Evolutionary conservation across 2,329 filamentous ascomycete species (phyloP).

Genomic region (Sphaerulina vaccinii): DNA sequence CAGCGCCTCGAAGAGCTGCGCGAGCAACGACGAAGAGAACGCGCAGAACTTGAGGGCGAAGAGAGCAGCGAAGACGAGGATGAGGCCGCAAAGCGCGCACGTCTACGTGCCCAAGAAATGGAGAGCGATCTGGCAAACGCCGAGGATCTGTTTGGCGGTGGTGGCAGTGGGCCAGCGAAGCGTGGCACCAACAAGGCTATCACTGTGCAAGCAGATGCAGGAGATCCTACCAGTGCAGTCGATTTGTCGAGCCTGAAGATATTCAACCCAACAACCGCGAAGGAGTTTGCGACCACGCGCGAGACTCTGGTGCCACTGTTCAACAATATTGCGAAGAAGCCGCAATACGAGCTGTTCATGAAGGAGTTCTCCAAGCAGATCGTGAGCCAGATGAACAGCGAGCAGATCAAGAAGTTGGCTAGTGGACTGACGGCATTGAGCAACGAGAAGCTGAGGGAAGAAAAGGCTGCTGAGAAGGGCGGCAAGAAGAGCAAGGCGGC

Average conservation of each 20-base stretch:
- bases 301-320: constrained; percentile 78
- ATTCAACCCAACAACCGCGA: constrained; percentile 86
- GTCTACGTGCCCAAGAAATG: constrained; percentile 76
- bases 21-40: constrained; percentile 56
- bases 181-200: constrained; percentile 64
- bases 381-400: constrained; percentile 80
- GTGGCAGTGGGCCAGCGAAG: constrained; percentile 69
- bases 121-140: constrained; percentile 87
- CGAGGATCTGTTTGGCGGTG: constrained; percentile 81
- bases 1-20: constrained; percentile 81
- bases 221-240: constrained; percentile 73
- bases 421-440: constrained; percentile 82
- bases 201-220: constrained; percentile 63
- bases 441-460: constrained; percentile 98
- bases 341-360: constrained; percentile 85
- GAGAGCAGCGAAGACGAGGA: constrained; percentile 66
- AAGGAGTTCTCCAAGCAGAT: constrained; percentile 89
- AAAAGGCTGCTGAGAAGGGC: constrained; percentile 90
- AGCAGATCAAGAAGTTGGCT: constrained; percentile 95
- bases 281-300: constrained; percentile 78
- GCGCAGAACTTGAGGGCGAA: constrained; percentile 56
- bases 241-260: constrained; percentile 77
- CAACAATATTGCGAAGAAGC: constrained; percentile 73
- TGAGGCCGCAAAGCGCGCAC: constrained; percentile 69
- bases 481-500: constrained; percentile 96